Evolutionary conservation across 305 asterid genomes (phyloP).

Genomic region (Fraxinus platypoda): DNA sequence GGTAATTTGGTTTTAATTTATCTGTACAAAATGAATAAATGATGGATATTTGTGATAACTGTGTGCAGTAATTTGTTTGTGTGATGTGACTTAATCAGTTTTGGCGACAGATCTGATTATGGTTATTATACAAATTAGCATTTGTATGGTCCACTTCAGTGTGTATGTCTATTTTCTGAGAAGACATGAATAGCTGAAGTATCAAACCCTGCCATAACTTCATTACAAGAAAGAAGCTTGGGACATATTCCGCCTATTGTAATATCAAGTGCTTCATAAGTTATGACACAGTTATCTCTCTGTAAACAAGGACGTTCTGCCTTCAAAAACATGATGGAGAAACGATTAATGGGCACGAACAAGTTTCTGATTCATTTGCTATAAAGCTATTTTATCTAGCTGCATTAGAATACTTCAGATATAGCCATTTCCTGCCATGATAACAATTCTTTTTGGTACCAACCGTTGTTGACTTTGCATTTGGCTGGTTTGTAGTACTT

Average conservation of each 20-base stretch:
- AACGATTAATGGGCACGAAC: background rate
- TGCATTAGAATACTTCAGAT: background rate
- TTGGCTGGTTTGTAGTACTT: background rate
- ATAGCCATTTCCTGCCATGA: background rate
- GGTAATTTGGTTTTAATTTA: background rate
- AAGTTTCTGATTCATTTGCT: background rate
- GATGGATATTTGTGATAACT: background rate
- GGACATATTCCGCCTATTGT: background rate
- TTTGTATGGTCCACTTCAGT: background rate
- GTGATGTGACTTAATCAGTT: background rate
- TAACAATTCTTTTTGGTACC: background rate
- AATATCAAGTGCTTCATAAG: background rate
- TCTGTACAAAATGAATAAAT: background rate
- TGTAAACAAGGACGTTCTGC: background rate
- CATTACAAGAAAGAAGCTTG: background rate
- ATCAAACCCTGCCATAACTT: background rate
- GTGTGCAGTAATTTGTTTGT: background rate
- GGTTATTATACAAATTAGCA: background rate
- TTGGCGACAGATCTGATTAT: background rate
- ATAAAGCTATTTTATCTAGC: background rate
- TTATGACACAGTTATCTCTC: background rate
- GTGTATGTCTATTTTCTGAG: background rate
- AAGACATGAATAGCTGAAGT: background rate
- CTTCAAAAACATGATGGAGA: background rate
- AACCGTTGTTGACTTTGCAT: background rate